Conservation (phyloP, 2,329 filamentous ascomycete genomes). For the Fonsecaea monophora region DNA sequence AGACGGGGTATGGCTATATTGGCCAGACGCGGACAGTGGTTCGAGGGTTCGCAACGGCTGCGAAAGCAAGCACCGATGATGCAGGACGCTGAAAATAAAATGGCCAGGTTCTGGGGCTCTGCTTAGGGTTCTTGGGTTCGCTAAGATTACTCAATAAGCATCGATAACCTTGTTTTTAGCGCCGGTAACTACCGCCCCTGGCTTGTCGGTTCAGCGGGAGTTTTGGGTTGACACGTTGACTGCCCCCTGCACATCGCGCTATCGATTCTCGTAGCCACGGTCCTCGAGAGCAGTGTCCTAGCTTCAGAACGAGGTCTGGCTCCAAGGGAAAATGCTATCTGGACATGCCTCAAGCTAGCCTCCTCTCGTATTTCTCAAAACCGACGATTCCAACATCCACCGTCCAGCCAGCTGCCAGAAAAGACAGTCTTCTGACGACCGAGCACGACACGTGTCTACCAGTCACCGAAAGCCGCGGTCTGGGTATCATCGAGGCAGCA, state of each 20-base stretch:
- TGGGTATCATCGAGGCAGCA: conserved; percentile 8
- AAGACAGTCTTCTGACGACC: background rate
- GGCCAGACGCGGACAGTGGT: background rate
- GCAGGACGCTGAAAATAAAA: conserved; percentile 22
- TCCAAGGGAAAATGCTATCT: background rate
- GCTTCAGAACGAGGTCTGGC: background rate
- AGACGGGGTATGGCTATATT: background rate
- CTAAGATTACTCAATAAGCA: conserved; percentile 22
- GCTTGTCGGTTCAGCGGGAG: background rate
- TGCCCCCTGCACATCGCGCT: background rate
- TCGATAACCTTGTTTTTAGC: conserved; percentile 29
- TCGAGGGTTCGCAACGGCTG: background rate
- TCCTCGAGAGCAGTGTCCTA: background rate
- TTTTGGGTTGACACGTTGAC: background rate
- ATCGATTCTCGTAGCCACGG: background rate
- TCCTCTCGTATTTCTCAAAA: conserved; percentile 33
- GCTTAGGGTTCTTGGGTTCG: conserved; percentile 16
- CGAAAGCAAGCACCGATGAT: background rate
- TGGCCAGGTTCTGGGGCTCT: conserved; percentile 8
- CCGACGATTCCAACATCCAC: conserved; percentile 19
- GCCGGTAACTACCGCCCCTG: conserved; percentile 24
- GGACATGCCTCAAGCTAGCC: conserved; percentile 33
- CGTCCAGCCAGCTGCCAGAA: background rate
- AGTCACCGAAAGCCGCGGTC: background rate
- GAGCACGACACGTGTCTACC: background rate